These are phyloP conservation scores for Nidularia sp. DNA, from an alignment of 768 basidiomycete genomes.

Conservation along the genomic window DNA sequence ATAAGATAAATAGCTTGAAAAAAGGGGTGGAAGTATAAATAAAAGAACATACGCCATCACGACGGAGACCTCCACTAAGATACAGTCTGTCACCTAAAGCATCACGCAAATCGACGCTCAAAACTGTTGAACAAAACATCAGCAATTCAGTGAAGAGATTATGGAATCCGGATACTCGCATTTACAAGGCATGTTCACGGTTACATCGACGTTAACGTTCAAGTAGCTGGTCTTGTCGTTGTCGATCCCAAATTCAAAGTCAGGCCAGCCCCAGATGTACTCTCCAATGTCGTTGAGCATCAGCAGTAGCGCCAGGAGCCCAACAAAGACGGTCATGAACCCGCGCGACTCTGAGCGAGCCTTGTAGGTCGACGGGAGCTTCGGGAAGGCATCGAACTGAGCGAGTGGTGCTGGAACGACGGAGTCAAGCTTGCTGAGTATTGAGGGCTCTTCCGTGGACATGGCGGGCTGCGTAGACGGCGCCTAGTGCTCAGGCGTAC, in stretches of 20 bases:
- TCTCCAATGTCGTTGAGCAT: conserved; percentile 88
- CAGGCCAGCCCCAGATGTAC: conserved; percentile 91
- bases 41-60: conserved; percentile 68
- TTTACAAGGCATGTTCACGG: conserved; percentile 89
- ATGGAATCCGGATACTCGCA: conserved; percentile 51
- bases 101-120: conserved; percentile 88
- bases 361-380: conserved; percentile 80
- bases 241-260: conserved; percentile 88
- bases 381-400: conserved; percentile 84
- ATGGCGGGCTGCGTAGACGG: conserved; percentile 23
- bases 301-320: conserved; percentile 62
- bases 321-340: conserved; percentile 72
- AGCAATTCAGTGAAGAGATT: neutral
- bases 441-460: neutral
- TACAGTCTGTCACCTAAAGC: conserved; percentile 90
- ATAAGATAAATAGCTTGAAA: neutral
- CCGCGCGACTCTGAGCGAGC: conserved; percentile 76
- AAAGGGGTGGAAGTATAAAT: neutral
- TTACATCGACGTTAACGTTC: conserved; percentile 88
- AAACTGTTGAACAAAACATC: conserved; percentile 38
- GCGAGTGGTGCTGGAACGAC: conserved; percentile 62
- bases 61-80: conserved; percentile 70
- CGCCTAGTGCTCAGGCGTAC: neutral
- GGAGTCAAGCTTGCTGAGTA: conserved; percentile 57
- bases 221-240: conserved; percentile 53